Conservation (phyloP, 1,284 basidiomycete species). For the Moesziomyces antarcticus region DNA sequence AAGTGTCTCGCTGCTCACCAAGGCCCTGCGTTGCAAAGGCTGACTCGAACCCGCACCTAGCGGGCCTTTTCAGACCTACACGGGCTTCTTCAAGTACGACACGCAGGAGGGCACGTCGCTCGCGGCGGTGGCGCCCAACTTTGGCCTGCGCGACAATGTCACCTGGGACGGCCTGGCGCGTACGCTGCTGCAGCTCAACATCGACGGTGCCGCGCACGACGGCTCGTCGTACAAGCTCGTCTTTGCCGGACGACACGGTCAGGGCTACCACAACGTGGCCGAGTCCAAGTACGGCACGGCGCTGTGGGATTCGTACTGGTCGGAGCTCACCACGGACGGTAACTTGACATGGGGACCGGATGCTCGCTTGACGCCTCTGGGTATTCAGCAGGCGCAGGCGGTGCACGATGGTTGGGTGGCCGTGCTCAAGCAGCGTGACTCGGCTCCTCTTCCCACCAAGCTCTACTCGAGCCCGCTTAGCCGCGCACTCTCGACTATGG, state of each 20-base stretch:
- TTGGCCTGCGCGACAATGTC: slow-evolving; percentile 39
- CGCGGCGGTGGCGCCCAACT: slow-evolving; percentile 45
- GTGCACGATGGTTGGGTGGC: slow-evolving; percentile 38
- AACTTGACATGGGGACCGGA: slow-evolving; percentile 50
- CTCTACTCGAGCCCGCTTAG: slow-evolving; percentile 40
- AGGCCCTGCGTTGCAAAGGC: not conserved
- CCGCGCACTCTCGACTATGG: slow-evolving; percentile 37
- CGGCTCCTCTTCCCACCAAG: slow-evolving; percentile 30
- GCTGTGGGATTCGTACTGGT: slow-evolving; percentile 47
- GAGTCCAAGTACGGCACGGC: slow-evolving; percentile 46
- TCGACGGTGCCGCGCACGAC: slow-evolving; percentile 11
- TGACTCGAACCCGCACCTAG: not conserved
- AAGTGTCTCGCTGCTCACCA: not conserved
- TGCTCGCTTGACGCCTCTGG: slow-evolving; percentile 38
- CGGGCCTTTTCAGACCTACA: slow-evolving; percentile 14
- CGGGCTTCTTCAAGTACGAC: slow-evolving; percentile 48
- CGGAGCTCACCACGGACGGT: slow-evolving; percentile 33
- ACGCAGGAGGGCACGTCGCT: slow-evolving; percentile 27
- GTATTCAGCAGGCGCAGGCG: slow-evolving; percentile 47
- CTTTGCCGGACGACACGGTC: slow-evolving; percentile 48
- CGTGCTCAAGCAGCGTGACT: slow-evolving; percentile 25
- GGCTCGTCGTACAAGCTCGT: slow-evolving; percentile 48
- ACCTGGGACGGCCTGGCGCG: slow-evolving; percentile 32
- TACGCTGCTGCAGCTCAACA: slow-evolving; percentile 36
- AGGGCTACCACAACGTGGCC: slow-evolving; percentile 53